These are phyloP conservation scores for Ganoderma sp. DNA, from an alignment of 1,284 basidiomycete species.

Conservation along the genomic window DNA sequence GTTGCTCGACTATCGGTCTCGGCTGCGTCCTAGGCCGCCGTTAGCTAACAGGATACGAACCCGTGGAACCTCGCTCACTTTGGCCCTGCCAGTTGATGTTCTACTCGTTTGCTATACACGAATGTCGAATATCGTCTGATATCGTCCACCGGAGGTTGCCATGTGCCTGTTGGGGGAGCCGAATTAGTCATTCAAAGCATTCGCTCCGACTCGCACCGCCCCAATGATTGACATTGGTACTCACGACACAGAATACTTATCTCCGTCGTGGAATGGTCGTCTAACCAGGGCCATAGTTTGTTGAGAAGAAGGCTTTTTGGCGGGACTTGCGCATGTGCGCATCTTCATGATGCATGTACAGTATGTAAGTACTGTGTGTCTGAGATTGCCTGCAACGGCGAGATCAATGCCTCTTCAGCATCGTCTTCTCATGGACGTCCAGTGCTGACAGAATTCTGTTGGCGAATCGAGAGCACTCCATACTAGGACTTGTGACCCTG, in stretches of 20 bases:
- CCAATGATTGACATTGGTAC: neutral
- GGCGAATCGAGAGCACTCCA: neutral
- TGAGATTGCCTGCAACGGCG: too few relatives aligned
- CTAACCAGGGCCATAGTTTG: too few relatives aligned
- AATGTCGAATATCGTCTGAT: neutral
- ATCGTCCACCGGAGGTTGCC: neutral
- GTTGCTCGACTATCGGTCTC: neutral
- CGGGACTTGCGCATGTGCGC: too few relatives aligned
- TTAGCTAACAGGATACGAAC: neutral
- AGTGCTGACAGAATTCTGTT: neutral
- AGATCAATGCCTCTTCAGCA: too few relatives aligned
- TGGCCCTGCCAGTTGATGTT: neutral
- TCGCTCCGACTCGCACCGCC: neutral
- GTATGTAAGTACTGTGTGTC: too few relatives aligned
- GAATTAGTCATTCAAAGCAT: neutral
- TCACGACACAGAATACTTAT: neutral
- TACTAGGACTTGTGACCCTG: neutral
- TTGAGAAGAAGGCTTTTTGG: too few relatives aligned
- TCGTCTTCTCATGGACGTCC: too few relatives aligned
- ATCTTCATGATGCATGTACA: too few relatives aligned
- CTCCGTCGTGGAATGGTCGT: neutral
- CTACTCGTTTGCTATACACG: neutral
- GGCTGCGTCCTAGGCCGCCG: conserved; percentile 1
- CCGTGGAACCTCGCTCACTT: neutral
- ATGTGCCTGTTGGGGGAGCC: neutral